Conservation (phyloP, 2,329 filamentous ascomycete species). For the Aspergillus fructus region DNA sequence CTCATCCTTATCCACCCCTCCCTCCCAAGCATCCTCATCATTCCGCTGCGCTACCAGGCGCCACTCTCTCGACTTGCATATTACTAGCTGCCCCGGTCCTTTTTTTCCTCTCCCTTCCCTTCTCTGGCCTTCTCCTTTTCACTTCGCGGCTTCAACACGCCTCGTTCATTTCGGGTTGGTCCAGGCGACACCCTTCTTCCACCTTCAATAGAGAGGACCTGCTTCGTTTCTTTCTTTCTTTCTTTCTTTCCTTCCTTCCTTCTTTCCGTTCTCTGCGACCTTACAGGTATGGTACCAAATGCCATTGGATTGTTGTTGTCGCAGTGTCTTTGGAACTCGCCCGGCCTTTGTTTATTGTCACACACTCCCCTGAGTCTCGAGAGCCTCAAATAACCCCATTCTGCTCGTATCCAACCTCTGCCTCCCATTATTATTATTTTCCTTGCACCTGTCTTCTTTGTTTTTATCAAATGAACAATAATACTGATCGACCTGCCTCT, state of each 20-base stretch:
- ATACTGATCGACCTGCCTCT: slow-evolving; percentile 10
- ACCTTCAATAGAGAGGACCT: slow-evolving; percentile 8
- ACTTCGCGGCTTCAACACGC: slow-evolving; percentile 17
- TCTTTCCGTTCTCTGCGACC: slow-evolving; percentile 1
- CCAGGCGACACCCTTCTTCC: slow-evolving; percentile 24
- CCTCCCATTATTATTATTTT: background rate
- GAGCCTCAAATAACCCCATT: slow-evolving; percentile 6
- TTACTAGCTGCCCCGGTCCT: slow-evolving; percentile 20
- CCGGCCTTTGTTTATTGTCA: slow-evolving; percentile 12
- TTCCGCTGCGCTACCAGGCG: slow-evolving; percentile 13
- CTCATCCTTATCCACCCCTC: slow-evolving; percentile 22
- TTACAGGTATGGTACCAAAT: slow-evolving; percentile 10
- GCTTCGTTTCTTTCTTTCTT: background rate
- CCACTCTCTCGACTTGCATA: slow-evolving; percentile 24
- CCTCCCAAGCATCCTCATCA: slow-evolving; percentile 4
- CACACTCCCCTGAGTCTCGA: background rate
- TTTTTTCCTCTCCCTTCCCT: slow-evolving; percentile 12
- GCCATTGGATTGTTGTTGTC: slow-evolving; percentile 14
- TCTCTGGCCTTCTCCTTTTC: slow-evolving; percentile 16
- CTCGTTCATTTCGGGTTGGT: slow-evolving; percentile 18
- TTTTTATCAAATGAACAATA: background rate
- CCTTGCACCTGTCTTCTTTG: too few relatives aligned
- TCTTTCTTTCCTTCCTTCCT: background rate
- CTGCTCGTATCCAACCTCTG: slow-evolving; percentile 2
- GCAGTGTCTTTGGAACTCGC: slow-evolving; percentile 15